Evolutionary conservation across 139 green algal genomes (phyloP).

Genomic region (Chlamydomonas sp.): DNA sequence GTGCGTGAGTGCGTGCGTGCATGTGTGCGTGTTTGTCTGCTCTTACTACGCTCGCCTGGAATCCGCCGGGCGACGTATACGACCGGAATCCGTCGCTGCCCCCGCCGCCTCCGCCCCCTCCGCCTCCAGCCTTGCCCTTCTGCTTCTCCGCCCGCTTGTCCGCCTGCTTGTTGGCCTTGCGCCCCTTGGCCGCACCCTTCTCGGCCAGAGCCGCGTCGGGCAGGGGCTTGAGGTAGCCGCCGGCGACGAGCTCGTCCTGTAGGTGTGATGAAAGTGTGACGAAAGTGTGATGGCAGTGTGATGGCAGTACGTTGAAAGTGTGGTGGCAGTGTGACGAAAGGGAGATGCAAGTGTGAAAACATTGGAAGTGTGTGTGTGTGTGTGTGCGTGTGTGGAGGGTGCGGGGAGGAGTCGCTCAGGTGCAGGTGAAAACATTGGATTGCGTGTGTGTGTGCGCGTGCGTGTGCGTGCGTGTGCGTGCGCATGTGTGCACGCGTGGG

Average conservation of each 20-base stretch:
- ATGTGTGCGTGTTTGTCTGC: too few relatives aligned
- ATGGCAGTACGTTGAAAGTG: conserved; percentile 27
- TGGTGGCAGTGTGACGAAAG: neutral
- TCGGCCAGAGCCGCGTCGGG: conserved; percentile 51
- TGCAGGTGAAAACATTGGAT: neutral
- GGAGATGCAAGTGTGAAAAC: too few relatives aligned
- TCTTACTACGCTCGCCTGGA: too few relatives aligned
- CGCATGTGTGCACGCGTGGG: neutral
- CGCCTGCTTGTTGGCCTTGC: too few relatives aligned
- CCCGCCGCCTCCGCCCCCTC: conserved; percentile 10
- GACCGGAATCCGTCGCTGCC: too few relatives aligned
- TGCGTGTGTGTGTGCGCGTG: neutral
- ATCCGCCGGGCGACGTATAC: too few relatives aligned
- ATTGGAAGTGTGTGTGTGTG: neutral
- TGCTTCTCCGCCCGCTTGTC: too few relatives aligned
- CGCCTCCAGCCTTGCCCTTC: neutral
- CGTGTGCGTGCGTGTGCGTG: neutral
- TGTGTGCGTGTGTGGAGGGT: neutral
- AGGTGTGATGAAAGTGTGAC: conserved; percentile 3
- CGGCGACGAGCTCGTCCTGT: conserved; percentile 66
- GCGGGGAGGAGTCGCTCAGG: neutral
- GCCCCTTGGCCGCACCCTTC: conserved; percentile 54
- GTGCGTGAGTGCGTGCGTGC: too few relatives aligned
- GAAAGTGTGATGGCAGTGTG: neutral
- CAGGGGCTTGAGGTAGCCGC: conserved; percentile 55